Percentiles rank a stretch among this genome's conserved stretches.
phyloP scores from a whole-genome alignment of 805 yeast genomes.

The Candida sonorensis region DNA sequence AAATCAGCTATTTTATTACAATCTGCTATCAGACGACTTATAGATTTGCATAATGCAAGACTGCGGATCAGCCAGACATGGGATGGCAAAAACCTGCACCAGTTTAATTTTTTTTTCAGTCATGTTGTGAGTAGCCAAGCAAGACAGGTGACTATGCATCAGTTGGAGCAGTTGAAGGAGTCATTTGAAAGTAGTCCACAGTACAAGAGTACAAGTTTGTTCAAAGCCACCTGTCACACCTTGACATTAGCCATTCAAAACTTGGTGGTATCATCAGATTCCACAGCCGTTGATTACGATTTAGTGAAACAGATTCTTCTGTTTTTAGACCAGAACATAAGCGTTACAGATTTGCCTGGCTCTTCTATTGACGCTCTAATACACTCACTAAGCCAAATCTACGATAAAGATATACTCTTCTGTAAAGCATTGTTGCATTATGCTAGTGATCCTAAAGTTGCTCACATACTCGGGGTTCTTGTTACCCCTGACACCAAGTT shows the following conservation, averaged over 20 bases:
- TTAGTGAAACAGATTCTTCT: no score
- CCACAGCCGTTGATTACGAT: no score
- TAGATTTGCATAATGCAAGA: slow-evolving; percentile 27
- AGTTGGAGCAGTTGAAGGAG: slow-evolving; percentile 3
- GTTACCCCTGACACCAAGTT: no score
- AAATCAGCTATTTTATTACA: slow-evolving; percentile 48
- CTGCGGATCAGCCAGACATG: slow-evolving; percentile 13
- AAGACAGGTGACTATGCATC: slow-evolving; percentile 3
- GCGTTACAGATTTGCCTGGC: no score
- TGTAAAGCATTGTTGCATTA: neutral
- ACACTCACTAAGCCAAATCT: slow-evolving; percentile 3
- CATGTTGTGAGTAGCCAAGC: slow-evolving; percentile 9
- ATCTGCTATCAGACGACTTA: slow-evolving; percentile 33
- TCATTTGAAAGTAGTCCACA: no score
- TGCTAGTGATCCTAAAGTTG: no score
- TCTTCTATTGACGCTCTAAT: slow-evolving; percentile 2
- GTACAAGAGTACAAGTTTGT: no score
- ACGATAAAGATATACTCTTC: slow-evolving; percentile 4
- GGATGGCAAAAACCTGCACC: slow-evolving; percentile 18
- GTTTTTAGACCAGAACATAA: no score
- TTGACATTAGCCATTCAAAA: no score
- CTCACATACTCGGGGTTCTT: no score
- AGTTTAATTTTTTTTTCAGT: slow-evolving; percentile 26
- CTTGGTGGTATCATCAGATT: no score
- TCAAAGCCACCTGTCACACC: no score